Evolutionary conservation across 2,329 filamentous ascomycete genomes (phyloP), one percentile per base, ranked within the genome.

Genomic region (Dryadomyces quercus-mongolicae): DNA sequence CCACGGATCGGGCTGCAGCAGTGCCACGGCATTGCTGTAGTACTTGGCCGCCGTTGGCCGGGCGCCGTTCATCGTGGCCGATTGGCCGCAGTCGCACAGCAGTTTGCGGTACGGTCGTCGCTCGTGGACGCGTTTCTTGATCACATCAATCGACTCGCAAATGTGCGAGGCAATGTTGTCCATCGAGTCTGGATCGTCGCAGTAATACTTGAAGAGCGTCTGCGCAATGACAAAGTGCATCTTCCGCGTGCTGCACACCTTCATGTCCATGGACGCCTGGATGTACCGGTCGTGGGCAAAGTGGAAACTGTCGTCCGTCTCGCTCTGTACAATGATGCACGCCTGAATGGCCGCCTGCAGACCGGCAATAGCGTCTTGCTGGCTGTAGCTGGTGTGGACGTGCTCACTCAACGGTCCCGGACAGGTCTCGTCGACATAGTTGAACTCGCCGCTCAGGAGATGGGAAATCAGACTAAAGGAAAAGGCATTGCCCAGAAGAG

Each of bases 171-270:
- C 88, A 56, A 85, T 84, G 56, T 80, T 84, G 63, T 94, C 90
- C 13, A 83, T 76, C 25, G 78, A 76, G 51, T 76, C 76, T 1
- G 79, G 73, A 56, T 89, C 82, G 22, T 77, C 68, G 8, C 72
- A 64, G 57, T 78, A 81, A 61, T 90, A 84, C 60, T 86, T 86
- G 66, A 91, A 80, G 60, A 96, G 80, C 0, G 85, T 85, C 63
- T 88, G 84, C 0, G 88, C 86, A 62, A 96, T 88, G 48, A 90
- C 82, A 62, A 91, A 96, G 67, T 96, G 90, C 91, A 96, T 96
- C 61, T 86, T 86, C 20, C 78, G 73, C 21, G 78, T 71, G 54
- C 86, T 82, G 62, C 80, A 82, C 64, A 91, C 83, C 58, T 79
- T 81, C 52, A 95, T 71, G 5, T 80, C 77, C 15, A 79, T 74